Evolutionary conservation across 2,329 filamentous ascomycete species (phyloP), one percentile per base, ranked within the genome.

Genomic region (Beauveria sp.): DNA sequence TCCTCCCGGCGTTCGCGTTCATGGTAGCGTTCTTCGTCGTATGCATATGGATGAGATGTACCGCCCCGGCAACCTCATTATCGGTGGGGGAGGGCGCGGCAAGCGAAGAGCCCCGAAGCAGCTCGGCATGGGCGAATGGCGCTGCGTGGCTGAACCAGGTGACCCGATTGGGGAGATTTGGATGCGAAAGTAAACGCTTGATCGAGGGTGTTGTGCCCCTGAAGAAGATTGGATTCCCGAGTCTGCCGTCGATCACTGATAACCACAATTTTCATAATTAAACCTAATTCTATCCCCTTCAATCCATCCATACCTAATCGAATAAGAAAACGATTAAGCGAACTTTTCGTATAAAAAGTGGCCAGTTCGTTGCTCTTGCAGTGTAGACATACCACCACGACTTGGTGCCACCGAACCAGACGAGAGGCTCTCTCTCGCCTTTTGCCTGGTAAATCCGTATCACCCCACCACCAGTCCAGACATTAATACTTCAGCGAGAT

Each of bases 51-150:
- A 92, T 63, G 70, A 78, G 1, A 76, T 67, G 0, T 95, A 93
- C 68, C 80, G 90, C 0, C 90, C 90, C 0, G 90, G 90, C 0
- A 95, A 95, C 64, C 71, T 95, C 58, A 91, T 95, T 63, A 74
- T 93, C 3, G 90, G 90, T 0, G 90, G 90, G 1, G 90, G 90
- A 18, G 90, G 90, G 0, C 78, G 90, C 34, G 90, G 90, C 1
- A 78, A 85, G 1, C 79, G 83, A 28, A 75, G 67, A 9, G 90
- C 90, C 1, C 85, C 87, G 0, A 68, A 79, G 7, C 73, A 85
- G 30, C 73, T 81, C 62, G 89, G 88, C 0, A 90, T 86, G 57
- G 90, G 90, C 0, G 81, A 89, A 16, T 93, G 90, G 90, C 78
- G 81, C 5, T 83, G 87, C 58, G 77, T 86, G 2, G 78, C 78